A percentile compares a stretch with the other conserved stretches of the same genome.
These are phyloP conservation scores for Simmondsia chinensis DNA, from an alignment of 148 eudicot species.

Conservation along the genomic window DNA sequence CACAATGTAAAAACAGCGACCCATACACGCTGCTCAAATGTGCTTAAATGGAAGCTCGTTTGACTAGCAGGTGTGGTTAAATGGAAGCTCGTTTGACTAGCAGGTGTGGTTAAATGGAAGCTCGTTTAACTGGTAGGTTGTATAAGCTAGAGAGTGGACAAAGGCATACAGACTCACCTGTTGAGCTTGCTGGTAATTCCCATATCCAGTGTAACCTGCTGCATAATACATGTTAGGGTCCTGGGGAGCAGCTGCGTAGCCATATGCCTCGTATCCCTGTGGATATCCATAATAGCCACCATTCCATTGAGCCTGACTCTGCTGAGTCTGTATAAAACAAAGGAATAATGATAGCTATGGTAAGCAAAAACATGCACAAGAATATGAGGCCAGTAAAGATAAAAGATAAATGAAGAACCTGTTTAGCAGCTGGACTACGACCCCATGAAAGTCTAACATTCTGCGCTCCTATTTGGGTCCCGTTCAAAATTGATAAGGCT, in stretches of 20 bases:
- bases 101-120: no score
- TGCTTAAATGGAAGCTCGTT: no score
- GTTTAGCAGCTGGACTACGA: constrained; percentile 82
- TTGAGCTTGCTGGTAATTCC: constrained; percentile 82
- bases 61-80: no score
- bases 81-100: no score
- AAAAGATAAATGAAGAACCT: no score
- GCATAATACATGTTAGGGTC: constrained; percentile 88
- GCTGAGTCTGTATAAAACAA: constrained; percentile 34
- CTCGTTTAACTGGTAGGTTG: no score
- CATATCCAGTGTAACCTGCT: constrained; percentile 69
- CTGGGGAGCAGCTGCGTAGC: constrained; percentile 67
- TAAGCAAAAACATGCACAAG: background rate
- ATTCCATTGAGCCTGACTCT: constrained; percentile 58
- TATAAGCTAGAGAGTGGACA: no score
- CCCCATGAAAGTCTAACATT: constrained; percentile 95
- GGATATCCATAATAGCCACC: constrained; percentile 78
- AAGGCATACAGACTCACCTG: no score
- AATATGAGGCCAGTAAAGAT: background rate
- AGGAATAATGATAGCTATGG: background rate
- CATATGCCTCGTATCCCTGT: constrained; percentile 78
- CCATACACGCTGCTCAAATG: no score
- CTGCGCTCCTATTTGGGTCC: constrained; percentile 72
- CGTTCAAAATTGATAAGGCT: constrained; percentile 67
- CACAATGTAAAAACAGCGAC: no score